These are phyloP conservation scores for Paramecium biaurelia DNA, from an alignment of 73 alveolate genomes.

Conservation along the genomic window DNA sequence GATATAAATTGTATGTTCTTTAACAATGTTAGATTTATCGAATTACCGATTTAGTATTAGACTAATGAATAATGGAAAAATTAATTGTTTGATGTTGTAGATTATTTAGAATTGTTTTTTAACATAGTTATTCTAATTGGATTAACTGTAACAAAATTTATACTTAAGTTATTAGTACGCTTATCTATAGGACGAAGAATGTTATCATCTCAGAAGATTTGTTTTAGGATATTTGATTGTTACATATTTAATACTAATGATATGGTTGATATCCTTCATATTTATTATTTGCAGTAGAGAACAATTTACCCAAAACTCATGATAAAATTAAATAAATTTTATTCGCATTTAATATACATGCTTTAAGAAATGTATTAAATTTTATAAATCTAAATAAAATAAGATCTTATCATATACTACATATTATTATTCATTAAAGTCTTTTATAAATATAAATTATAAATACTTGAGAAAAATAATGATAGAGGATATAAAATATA, in stretches of 20 bases:
- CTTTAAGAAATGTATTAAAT: background rate
- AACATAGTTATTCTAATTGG: background rate
- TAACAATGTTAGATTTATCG: background rate
- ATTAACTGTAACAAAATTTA: conserved; percentile 4
- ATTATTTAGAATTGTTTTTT: background rate
- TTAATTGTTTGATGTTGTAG: background rate
- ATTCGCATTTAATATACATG: background rate
- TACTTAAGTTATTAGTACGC: background rate
- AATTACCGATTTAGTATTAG: background rate
- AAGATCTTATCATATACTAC: background rate
- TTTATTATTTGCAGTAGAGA: background rate
- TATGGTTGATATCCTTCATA: conserved; percentile 7
- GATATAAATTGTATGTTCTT: background rate
- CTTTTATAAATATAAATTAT: background rate
- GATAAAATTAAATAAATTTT: background rate
- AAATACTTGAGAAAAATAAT: background rate
- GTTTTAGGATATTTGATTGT: background rate
- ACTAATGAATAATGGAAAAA: background rate
- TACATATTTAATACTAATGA: background rate
- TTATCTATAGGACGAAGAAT: conserved; percentile 12
- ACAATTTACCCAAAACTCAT: background rate
- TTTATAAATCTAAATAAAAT: background rate
- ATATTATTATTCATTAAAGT: background rate
- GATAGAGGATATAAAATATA: background rate
- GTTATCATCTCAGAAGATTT: background rate